phyloP scores from a whole-genome alignment of 352 stramenopile genomes.

The Globisporangium ultimum region DNA sequence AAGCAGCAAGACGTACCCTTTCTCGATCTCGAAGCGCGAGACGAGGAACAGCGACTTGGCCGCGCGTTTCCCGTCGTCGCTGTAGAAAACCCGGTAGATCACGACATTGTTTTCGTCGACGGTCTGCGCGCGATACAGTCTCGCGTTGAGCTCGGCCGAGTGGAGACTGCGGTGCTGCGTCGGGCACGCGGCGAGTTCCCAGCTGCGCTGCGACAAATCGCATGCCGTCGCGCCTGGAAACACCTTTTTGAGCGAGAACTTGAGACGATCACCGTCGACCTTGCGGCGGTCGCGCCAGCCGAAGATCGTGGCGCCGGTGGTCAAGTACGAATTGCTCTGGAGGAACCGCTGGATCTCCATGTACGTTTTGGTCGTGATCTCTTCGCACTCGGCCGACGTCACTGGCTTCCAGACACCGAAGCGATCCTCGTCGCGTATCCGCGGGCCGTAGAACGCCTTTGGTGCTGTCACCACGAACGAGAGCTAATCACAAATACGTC shows the following conservation, averaged over 20 bases:
- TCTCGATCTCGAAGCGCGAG: conserved; percentile 29
- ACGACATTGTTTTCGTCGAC: conserved; percentile 57
- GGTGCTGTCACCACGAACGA: conserved; percentile 1
- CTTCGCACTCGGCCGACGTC: not conserved
- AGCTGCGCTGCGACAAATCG: conserved; percentile 28
- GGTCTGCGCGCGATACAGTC: conserved; percentile 30
- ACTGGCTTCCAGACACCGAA: conserved; percentile 4
- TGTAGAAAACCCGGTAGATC: conserved; percentile 46
- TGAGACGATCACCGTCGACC: conserved; percentile 32
- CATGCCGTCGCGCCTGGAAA: conserved; percentile 27
- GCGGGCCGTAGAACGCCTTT: not conserved
- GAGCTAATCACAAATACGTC: conserved; percentile 1
- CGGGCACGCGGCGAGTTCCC: conserved; percentile 31
- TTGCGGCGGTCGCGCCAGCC: conserved; percentile 50
- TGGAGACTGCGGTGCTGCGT: conserved; percentile 29
- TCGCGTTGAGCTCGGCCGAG: conserved; percentile 37
- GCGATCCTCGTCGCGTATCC: not conserved
- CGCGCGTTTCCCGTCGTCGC: conserved; percentile 10
- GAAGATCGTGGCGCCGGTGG: conserved; percentile 40
- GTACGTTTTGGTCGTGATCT: conserved; percentile 4
- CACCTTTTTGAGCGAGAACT: conserved; percentile 55
- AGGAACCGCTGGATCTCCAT: conserved; percentile 2
- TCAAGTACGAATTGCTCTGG: conserved; percentile 25
- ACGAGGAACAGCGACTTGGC: conserved; percentile 47
- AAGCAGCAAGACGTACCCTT: conserved; percentile 41